A percentile compares a stretch with the other conserved stretches of the same genome.
These are phyloP conservation scores for Coprinopsis strossmayeri DNA, from an alignment of 768 basidiomycete species.

Conservation along the genomic window DNA sequence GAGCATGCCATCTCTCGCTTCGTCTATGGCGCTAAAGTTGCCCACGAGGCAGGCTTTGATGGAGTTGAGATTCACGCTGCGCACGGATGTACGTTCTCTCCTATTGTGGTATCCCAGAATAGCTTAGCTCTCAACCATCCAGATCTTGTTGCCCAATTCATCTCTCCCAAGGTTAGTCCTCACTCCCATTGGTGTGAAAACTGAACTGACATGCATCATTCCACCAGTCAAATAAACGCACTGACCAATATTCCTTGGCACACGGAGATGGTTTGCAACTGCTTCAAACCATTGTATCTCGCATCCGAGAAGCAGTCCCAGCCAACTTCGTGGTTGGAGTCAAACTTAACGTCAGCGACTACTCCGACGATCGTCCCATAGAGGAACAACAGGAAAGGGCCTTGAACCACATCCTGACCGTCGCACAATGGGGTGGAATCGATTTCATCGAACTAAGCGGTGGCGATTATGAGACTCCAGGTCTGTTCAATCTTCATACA, in stretches of 20 bases:
- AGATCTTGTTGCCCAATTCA: conserved; percentile 79
- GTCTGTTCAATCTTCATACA: conserved; percentile 23
- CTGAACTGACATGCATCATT: not conserved
- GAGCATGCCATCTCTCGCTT: conserved; percentile 55
- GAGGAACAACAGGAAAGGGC: conserved; percentile 34
- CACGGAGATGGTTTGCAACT: conserved; percentile 45
- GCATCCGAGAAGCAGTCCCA: conserved; percentile 50
- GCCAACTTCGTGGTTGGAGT: conserved; percentile 64
- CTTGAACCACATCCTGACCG: conserved; percentile 50
- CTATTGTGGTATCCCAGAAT: not conserved
- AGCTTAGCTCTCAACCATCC: not conserved
- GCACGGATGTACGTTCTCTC: conserved; percentile 66
- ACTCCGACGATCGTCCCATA: conserved; percentile 27
- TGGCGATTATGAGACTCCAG: conserved; percentile 77
- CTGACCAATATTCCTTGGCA: conserved; percentile 50
- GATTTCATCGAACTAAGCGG: conserved; percentile 90
- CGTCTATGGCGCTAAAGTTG: conserved; percentile 58
- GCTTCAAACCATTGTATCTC: conserved; percentile 45
- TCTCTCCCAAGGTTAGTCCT: conserved; percentile 56
- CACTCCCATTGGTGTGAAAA: not conserved
- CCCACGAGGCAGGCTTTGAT: conserved; percentile 69
- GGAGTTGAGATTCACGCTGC: conserved; percentile 82
- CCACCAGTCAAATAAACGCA: conserved; percentile 36
- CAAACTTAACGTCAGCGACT: conserved; percentile 80
- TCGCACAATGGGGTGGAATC: conserved; percentile 57